These are phyloP conservation scores for Starmerella bacillaris DNA, from an alignment of 805 yeast genomes.

Conservation along the genomic window DNA sequence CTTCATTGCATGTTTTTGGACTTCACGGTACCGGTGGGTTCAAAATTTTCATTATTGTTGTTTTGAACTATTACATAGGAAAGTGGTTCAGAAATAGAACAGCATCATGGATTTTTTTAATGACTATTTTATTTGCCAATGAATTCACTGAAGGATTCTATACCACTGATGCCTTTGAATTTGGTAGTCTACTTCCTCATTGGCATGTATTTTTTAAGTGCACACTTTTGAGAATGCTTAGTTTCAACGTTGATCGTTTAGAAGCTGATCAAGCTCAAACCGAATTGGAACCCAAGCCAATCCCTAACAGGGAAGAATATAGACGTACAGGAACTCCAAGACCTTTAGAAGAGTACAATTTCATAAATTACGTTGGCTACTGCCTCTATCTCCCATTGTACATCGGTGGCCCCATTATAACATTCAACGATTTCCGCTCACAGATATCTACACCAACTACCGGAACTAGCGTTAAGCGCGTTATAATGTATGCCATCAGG, in stretches of 20 bases:
- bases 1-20: constrained; percentile 53
- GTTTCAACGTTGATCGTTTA: constrained; percentile 60
- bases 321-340: constrained; percentile 31
- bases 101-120: constrained; percentile 59
- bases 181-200: constrained; percentile 59
- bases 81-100: constrained; percentile 7
- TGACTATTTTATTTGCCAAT: constrained; percentile 61
- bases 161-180: constrained; percentile 41
- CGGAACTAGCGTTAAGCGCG: constrained; percentile 39
- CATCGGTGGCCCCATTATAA: constrained; percentile 86
- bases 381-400: constrained; percentile 71
- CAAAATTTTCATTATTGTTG: constrained; percentile 42
- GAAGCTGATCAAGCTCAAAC: constrained; percentile 8
- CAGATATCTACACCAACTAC: constrained; percentile 41
- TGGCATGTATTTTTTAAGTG: constrained; percentile 97
- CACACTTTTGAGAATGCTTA: constrained; percentile 64
- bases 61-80: constrained; percentile 34
- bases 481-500: constrained; percentile 44
- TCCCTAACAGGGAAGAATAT: constrained; percentile 29
- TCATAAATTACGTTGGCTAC: constrained; percentile 57
- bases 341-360: constrained; percentile 39
- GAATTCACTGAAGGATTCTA: constrained; percentile 41
- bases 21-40: constrained; percentile 66
- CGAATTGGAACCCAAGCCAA: neutral
- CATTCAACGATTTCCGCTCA: constrained; percentile 76